Base-by-base conservation (phyloP, 2,329 filamentous ascomycete species). In the Teratosphaeria nubilosa region DNA sequence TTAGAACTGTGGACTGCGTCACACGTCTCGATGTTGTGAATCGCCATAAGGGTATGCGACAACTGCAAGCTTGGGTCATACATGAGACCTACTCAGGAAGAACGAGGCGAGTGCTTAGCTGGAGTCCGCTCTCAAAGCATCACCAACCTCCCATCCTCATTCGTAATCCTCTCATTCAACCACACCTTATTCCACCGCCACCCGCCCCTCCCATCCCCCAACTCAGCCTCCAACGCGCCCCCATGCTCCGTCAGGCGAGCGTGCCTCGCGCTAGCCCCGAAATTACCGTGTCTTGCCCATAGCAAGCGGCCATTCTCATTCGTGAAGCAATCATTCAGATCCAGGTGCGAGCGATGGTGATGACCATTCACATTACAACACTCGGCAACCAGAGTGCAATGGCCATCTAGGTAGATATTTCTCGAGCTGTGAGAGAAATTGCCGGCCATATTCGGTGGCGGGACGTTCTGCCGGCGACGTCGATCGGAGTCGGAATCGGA, bases 91-190 rank as follows among this genome's bases (percentile, higher is more conserved):
- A 1, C 34, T 16, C 5, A n/a, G 5, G 5, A 16, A 16, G 5
- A n/a, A 14, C 5, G 13, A 14, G 16, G 14, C 34, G 32, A 37
- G 11, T 41, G 13, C 5, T 41, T 41, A 5, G 16, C 16, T 6
- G 16, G 5, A 22, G 16, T 22, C 20, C 20, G 6, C 16, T 20
- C 41, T 48, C 41, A 48, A 48, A 72, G 58, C 60, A 70, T 67
- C 24, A 65, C 63, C 64, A 76, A 60, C 45, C 68, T 62, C 3
- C 73, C 73, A 57, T 75, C 64, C 20, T 71, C 65, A 59, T 75
- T 75, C 27, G 68, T 66, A 51, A 76, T 74, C 51, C 69, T 64
- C 62, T 76, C 73, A 63, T 75, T 70, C 62, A 76, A 60, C 27
- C 68, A 63, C 22, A 75, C 58, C 45, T 61, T 63, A 56, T 69